These are phyloP conservation scores for Cyberlindnera mycetangii DNA, from an alignment of 805 yeast genomes.

Conservation along the genomic window DNA sequence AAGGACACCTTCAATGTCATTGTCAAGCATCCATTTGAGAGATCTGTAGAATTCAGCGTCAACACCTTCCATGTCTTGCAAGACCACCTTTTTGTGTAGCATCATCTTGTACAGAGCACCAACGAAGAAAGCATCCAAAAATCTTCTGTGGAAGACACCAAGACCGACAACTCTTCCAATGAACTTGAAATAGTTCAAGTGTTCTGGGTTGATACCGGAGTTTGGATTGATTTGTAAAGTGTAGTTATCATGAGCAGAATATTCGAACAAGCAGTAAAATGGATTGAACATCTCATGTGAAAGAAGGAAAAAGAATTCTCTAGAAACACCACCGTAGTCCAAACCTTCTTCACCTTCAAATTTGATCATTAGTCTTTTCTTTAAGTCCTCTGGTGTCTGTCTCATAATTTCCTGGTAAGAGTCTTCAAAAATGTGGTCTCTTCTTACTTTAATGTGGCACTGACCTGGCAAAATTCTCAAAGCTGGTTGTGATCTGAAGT, in stretches of 20 bases:
- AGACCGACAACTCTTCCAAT: conserved; percentile 98
- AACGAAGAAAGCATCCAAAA: conserved; percentile 96
- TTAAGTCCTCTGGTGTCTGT: conserved; percentile 96
- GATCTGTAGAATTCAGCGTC: conserved; percentile 96
- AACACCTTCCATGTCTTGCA: conserved; percentile 98
- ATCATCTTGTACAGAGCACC: conserved; percentile 98
- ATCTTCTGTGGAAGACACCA: conserved; percentile 97
- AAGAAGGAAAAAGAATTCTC: conserved; percentile 94
- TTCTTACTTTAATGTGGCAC: conserved; percentile 95
- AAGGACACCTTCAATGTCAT: conserved; percentile 83
- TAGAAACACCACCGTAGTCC: conserved; percentile 98
- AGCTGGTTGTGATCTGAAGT: conserved; percentile 98
- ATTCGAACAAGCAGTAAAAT: conserved; percentile 93
- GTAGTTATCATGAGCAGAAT: conserved; percentile 96
- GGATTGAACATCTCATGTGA: conserved; percentile 99
- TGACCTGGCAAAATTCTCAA: conserved; percentile 96
- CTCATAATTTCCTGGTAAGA: conserved; percentile 98
- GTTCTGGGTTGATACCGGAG: conserved; percentile 96
- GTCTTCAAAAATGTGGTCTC: conserved; percentile 95
- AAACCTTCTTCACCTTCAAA: conserved; percentile 99
- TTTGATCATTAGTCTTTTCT: conserved; percentile 95
- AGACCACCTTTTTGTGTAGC: conserved; percentile 87
- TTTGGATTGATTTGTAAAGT: conserved; percentile 97
- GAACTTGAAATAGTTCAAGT: conserved; percentile 94
- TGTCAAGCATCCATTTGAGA: conserved; percentile 92